These are phyloP conservation scores for Coemansia sp. DNA, from an alignment of 192 early-diverging fungal genomes.

Conservation along the genomic window DNA sequence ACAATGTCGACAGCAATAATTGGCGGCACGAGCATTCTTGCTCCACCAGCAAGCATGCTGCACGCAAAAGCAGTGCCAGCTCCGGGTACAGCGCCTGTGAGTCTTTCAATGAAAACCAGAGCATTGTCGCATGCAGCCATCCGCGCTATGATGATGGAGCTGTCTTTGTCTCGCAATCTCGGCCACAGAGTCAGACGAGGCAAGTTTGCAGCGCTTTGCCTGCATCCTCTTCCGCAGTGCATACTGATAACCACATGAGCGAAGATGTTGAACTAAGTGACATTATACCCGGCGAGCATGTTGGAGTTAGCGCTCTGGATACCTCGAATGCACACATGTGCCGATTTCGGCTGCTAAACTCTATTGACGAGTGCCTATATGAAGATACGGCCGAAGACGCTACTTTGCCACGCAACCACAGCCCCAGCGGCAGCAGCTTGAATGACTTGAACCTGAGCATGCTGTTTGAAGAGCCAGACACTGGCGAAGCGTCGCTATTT, in stretches of 20 bases:
- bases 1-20: constrained; percentile 5
- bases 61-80: constrained; percentile 6
- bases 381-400: constrained; percentile 4
- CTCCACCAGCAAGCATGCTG: not conserved
- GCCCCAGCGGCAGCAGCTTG: not conserved
- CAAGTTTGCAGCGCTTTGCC: constrained; percentile 1
- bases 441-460: constrained; percentile 30
- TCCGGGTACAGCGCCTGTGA: constrained; percentile 7
- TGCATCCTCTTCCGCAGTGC: not conserved
- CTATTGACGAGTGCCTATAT: constrained; percentile 26
- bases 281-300: constrained; percentile 1
- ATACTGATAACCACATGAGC: not conserved
- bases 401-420: not conserved
- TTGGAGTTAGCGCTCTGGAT: not conserved
- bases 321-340: not conserved
- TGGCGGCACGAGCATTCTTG: not conserved
- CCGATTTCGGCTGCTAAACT: constrained; percentile 7
- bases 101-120: not conserved
- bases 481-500: not conserved
- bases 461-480: constrained; percentile 25
- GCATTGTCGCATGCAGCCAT: constrained; percentile 7
- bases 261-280: not conserved
- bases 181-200: not conserved
- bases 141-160: constrained; percentile 7
- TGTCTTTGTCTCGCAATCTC: constrained; percentile 8